Base-by-base conservation (phyloP, 1,284 basidiomycete species). In the Rhodotorula sp. region DNA sequence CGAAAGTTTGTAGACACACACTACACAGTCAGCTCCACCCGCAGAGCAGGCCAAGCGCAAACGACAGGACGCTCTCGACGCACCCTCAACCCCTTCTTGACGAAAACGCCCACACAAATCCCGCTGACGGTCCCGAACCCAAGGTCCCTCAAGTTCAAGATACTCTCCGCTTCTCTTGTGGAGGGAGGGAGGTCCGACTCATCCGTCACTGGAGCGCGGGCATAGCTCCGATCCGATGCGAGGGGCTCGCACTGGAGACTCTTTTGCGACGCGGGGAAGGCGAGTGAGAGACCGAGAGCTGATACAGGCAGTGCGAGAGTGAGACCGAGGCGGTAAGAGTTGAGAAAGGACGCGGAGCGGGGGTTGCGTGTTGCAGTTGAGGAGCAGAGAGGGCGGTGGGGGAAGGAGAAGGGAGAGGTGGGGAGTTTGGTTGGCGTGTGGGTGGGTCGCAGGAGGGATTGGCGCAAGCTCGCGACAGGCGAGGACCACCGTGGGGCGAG, bases 71-170 rank as follows among this genome's bases (percentile, higher is more conserved):
- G 32, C 15, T 4, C 30, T 4, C 6, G 29, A 48, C 70, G 30
- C 48, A 73, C 71, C 58, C 72, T 68, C 30, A 78, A 48, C 1
- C 77, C 77, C 64, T 78, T 78, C 69, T 77, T 78, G 47, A 78
- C 70, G 49, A 78, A 78, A 2, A 78, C 64, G 13, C 77, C 77
- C 17, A 74, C 74, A 36, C 72, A 76, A 46, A 78, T 76, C 4
- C 77, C 77, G 54, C 71, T 64, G 2, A 77, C 72, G 6, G 76
- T 76, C 3, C 76, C 75, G 47, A 77, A 76, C 6, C 72, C 59
- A 27, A 77, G 53, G 27, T 75, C 74, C 20, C 68, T 36, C 34
- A 74, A 9, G 56, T 73, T 75, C 22, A 77, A 46, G 29, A 69
- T 71, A 34, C 73, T 75, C 64, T 76, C 73, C 27, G 74, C 74